phyloP scores from a whole-genome alignment of 768 basidiomycete species.

The Amylocystis lapponica region DNA sequence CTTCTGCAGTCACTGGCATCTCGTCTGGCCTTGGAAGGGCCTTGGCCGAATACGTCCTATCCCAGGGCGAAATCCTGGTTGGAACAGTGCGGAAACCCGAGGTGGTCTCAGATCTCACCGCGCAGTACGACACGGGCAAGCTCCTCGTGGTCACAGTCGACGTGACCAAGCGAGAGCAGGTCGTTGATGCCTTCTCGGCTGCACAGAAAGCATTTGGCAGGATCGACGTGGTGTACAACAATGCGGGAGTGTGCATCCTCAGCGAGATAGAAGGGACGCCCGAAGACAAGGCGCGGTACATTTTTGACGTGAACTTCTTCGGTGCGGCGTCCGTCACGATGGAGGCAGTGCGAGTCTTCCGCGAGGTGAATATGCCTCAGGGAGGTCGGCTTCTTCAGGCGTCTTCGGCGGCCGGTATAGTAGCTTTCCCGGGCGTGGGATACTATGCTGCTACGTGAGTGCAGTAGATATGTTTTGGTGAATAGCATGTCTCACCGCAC shows the following conservation, averaged over 20 bases:
- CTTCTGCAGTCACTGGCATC: constrained; percentile 18
- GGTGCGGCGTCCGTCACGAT: constrained; percentile 22
- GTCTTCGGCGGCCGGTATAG: constrained; percentile 2
- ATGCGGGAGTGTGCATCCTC: constrained; percentile 12
- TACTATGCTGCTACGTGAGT: constrained; percentile 7
- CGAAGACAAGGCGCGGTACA: constrained; percentile 6
- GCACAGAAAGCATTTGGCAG: constrained; percentile 11
- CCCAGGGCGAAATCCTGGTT: constrained; percentile 18
- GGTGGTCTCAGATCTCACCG: constrained; percentile 15
- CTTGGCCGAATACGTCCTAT: constrained; percentile 16
- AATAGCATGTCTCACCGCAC: neutral
- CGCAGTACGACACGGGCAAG: constrained; percentile 8
- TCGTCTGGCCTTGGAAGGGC: constrained; percentile 19
- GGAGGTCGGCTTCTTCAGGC: constrained; percentile 11
- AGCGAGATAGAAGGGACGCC: constrained; percentile 17
- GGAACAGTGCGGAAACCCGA: constrained; percentile 21
- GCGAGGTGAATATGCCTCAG: constrained; percentile 16
- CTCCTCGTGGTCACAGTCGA: constrained; percentile 19
- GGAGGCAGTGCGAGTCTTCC: constrained; percentile 28
- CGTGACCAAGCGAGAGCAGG: constrained; percentile 8
- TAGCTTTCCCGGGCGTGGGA: neutral
- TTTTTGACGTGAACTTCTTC: constrained; percentile 22
- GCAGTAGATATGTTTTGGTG: neutral
- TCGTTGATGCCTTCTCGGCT: constrained; percentile 12
- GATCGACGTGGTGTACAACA: constrained; percentile 22